phyloP scores from a whole-genome alignment of 2,329 filamentous ascomycete genomes.

The Trichoderma hamatum region DNA sequence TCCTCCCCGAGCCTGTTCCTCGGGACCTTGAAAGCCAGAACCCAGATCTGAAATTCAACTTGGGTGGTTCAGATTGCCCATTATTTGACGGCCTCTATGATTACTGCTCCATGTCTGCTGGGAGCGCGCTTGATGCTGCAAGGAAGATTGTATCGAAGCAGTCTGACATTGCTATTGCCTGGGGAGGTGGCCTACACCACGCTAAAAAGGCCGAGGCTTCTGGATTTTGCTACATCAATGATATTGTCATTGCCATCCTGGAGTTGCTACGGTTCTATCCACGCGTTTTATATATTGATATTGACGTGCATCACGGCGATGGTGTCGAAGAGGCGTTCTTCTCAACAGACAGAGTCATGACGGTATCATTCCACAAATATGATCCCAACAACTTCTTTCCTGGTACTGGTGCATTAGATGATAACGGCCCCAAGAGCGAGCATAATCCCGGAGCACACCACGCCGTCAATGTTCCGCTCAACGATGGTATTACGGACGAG shows the following conservation, averaged over 20 bases:
- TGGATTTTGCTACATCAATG: slow-evolving; percentile 98
- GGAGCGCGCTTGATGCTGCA: slow-evolving; percentile 87
- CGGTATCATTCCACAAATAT: slow-evolving; percentile 95
- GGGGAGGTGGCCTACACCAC: slow-evolving; percentile 95
- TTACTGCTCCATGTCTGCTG: slow-evolving; percentile 92
- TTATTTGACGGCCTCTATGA: slow-evolving; percentile 95
- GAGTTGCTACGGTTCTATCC: slow-evolving; percentile 81
- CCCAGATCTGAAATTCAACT: slow-evolving; percentile 75
- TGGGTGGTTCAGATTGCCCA: slow-evolving; percentile 90
- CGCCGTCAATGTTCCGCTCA: slow-evolving; percentile 84
- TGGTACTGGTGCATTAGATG: slow-evolving; percentile 83
- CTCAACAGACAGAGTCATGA: slow-evolving; percentile 87
- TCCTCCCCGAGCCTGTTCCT: slow-evolving; percentile 65
- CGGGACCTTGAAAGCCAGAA: slow-evolving; percentile 67
- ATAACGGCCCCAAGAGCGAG: slow-evolving; percentile 80
- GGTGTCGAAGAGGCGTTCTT: slow-evolving; percentile 91
- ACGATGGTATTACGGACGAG: slow-evolving; percentile 88
- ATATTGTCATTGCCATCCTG: slow-evolving; percentile 92
- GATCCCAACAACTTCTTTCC: slow-evolving; percentile 84
- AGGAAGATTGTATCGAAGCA: slow-evolving; percentile 83
- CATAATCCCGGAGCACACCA: slow-evolving; percentile 88
- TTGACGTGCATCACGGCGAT: slow-evolving; percentile 90
- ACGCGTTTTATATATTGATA: slow-evolving; percentile 91
- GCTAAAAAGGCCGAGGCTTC: slow-evolving; percentile 92
- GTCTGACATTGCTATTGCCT: slow-evolving; percentile 95